Conservation (phyloP, 371 early-diverging fungal genomes). For the Mortierella sp. region DNA sequence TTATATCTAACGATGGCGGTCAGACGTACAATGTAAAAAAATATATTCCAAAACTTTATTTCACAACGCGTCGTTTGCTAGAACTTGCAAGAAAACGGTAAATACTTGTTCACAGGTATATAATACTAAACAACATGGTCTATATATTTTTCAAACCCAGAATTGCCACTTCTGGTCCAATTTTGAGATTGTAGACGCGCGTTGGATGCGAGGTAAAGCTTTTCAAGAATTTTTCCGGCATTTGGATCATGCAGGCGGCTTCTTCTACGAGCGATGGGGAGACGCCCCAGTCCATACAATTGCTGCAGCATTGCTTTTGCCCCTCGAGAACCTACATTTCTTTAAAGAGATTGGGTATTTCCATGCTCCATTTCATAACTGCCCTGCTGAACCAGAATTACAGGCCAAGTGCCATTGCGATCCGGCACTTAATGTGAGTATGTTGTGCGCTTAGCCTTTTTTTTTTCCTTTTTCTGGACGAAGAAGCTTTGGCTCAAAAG, state of each 20-base stretch:
- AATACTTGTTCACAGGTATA: too few relatives aligned
- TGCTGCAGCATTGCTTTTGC: constrained; percentile 76
- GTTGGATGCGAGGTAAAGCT: constrained; percentile 77
- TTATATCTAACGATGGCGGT: constrained; percentile 52
- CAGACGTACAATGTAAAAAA: constrained; percentile 46
- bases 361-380: constrained; percentile 76
- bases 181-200: constrained; percentile 94
- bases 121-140: too few relatives aligned
- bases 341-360: constrained; percentile 89
- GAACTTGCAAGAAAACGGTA: too few relatives aligned
- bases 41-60: background rate
- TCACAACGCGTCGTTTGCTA: background rate
- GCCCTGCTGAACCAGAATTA: constrained; percentile 67
- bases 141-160: constrained; percentile 6
- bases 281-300: constrained; percentile 97
- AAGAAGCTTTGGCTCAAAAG: too few relatives aligned
- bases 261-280: constrained; percentile 97
- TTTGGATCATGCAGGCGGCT: constrained; percentile 89
- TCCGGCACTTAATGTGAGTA: constrained; percentile 67
- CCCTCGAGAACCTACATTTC: constrained; percentile 83
- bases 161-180: constrained; percentile 97
- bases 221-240: constrained; percentile 86
- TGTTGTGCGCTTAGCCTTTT: background rate
- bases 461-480: background rate
- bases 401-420: constrained; percentile 77